phyloP scores from a whole-genome alignment of 345 rosid genomes.

The Firmiana major region DNA sequence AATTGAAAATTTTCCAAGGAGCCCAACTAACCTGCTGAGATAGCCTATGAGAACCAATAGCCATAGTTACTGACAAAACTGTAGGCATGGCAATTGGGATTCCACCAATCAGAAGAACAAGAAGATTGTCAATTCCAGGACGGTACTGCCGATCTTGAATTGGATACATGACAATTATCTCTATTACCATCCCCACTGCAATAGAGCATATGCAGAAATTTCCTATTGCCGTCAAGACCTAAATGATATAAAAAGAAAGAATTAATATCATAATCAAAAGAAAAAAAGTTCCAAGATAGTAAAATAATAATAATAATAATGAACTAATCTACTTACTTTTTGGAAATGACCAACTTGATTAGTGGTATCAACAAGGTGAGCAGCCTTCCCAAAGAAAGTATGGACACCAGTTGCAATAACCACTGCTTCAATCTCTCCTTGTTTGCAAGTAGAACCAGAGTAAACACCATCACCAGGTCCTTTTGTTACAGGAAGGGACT shows the following conservation, averaged over 20 bases:
- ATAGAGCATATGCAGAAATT: conserved; percentile 98
- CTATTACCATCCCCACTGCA: conserved; percentile 88
- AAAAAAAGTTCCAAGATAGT: neutral
- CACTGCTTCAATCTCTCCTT: conserved; percentile 94
- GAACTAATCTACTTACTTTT: conserved; percentile 46
- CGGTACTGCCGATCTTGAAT: conserved; percentile 90
- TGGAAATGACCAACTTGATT: conserved; percentile 99
- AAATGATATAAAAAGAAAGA: conserved; percentile 14
- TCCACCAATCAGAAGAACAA: conserved; percentile 96
- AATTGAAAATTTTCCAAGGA: conserved; percentile 3
- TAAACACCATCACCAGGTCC: conserved; percentile 95
- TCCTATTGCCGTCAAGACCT: conserved; percentile 98
- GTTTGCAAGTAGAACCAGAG: conserved; percentile 98
- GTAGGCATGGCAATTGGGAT: conserved; percentile 99
- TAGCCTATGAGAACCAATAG: conserved; percentile 92
- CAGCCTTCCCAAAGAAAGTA: conserved; percentile 97
- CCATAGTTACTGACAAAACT: conserved; percentile 97
- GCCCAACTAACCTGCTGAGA: conserved; percentile 77
- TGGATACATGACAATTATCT: conserved; percentile 93
- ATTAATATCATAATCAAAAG: conserved; percentile 11
- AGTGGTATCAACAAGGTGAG: conserved; percentile 96
- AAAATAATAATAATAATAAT: neutral
- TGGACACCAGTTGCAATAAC: conserved; percentile 98
- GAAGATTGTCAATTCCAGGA: conserved; percentile 98
- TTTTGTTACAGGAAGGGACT: conserved; percentile 97